Evolutionary conservation across 192 early-diverging fungal genomes (phyloP).

Genomic region (Linnemannia schmuckeri): DNA sequence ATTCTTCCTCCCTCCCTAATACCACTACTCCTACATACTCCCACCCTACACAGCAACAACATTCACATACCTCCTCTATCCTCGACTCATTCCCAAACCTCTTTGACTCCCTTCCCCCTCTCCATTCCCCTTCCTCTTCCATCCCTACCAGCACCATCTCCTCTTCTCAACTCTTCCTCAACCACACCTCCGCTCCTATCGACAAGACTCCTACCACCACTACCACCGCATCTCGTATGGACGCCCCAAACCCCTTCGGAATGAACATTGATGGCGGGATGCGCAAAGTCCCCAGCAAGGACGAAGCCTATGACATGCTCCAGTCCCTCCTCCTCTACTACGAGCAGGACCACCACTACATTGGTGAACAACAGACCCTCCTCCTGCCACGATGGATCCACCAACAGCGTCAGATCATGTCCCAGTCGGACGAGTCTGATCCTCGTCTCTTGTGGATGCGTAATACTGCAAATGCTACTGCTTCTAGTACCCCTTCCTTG

Average conservation of each 20-base stretch:
- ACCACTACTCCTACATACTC: not conserved
- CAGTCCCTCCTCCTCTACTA: constrained; percentile 42
- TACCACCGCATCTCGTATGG: not conserved
- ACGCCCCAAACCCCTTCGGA: constrained; percentile 13
- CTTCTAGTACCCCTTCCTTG: not conserved
- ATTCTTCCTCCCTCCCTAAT: not conserved
- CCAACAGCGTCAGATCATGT: constrained; percentile 49
- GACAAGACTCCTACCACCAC: not conserved
- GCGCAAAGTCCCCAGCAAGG: constrained; percentile 38
- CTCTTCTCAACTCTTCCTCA: constrained; percentile 21
- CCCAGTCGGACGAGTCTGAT: constrained; percentile 17
- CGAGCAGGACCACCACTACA: constrained; percentile 44
- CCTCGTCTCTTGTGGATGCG: constrained; percentile 30
- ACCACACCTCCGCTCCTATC: not conserved
- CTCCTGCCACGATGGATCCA: constrained; percentile 49
- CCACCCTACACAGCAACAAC: constrained; percentile 12
- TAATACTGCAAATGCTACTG: not conserved
- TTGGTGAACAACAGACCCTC: constrained; percentile 48
- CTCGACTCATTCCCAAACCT: constrained; percentile 40
- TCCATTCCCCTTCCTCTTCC: not conserved
- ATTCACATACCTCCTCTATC: constrained; percentile 30
- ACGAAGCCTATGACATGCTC: constrained; percentile 51
- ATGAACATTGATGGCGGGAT: constrained; percentile 40
- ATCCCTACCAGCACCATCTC: not conserved
- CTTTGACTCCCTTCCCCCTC: constrained; percentile 28